Evolutionary conservation across 345 rosid genomes (phyloP).

Genomic region (Cardamine chenopodiifolia): DNA sequence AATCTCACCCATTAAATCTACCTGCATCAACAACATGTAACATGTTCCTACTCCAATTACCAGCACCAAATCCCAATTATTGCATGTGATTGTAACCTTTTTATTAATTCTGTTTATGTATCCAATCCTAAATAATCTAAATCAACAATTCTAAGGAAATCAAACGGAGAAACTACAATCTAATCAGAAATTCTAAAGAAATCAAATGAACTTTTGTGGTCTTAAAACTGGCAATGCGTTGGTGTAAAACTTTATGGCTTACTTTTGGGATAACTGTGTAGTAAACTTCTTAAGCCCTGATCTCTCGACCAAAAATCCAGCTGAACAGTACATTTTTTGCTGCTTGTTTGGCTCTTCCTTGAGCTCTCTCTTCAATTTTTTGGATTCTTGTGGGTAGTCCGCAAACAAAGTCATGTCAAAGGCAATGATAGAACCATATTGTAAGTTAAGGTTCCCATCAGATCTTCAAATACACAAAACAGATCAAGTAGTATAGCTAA

Average conservation of each 20-base stretch:
- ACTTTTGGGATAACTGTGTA: not conserved
- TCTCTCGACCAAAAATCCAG: constrained; percentile 59
- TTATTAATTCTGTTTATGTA: too few species aligned
- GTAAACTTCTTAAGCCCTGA: constrained; percentile 44
- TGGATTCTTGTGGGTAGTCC: constrained; percentile 59
- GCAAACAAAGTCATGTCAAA: constrained; percentile 52
- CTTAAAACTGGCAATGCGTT: constrained; percentile 9
- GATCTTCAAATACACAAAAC: constrained; percentile 17
- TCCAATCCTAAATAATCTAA: too few species aligned
- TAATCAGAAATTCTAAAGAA: too few species aligned
- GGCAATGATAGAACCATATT: constrained; percentile 2
- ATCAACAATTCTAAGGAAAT: too few species aligned
- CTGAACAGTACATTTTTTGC: constrained; percentile 52
- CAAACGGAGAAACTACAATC: too few species aligned
- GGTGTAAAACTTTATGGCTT: constrained; percentile 24
- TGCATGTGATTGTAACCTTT: too few species aligned
- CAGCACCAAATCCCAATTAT: too few species aligned
- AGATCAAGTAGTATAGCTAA: constrained; percentile 10
- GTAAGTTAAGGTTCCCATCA: not conserved
- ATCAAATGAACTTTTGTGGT: constrained; percentile 33
- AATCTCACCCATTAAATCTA: too few species aligned
- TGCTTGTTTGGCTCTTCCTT: constrained; percentile 57
- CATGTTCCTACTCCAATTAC: too few species aligned
- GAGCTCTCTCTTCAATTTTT: constrained; percentile 66
- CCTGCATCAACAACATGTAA: too few species aligned